Evolutionary conservation across 257 asterid species (phyloP), one percentile per base, ranked within the genome.

Genomic region (Penstemon barbatus): DNA sequence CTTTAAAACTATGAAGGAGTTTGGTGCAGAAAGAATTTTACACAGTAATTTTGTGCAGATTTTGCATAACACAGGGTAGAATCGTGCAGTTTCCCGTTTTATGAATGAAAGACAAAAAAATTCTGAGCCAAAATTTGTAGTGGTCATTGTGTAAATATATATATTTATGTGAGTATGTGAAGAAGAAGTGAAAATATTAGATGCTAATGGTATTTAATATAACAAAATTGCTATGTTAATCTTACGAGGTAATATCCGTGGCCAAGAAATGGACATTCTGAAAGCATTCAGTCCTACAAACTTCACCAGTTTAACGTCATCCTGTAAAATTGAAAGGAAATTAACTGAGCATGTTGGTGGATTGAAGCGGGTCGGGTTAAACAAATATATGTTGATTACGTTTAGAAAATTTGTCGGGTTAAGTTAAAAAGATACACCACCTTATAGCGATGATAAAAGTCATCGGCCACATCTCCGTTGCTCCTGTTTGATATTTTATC

Each of bases 201-300:
- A 11, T 19, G 4, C 12, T 7, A 18, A 2, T 8, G 2, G 5
- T 6, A 3, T 56, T 8, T 19, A 15, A 5, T 25, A 25, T 37
- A n/a, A 37, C 11, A 36, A 38, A 13, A 19, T 19, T 25, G 8
- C 11, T 7, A 13, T 7, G 11, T 8, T 10, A 1, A 11, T 33
- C 82, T 66, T 83, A 89, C 96, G 48, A 6, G 96, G 95, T 68
- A 89, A 74, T 43, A 89, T 33, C 43, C 92, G 75, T 5, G 96
- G 7, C 95, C 95, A 87, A 3, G 95, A 81, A 71, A 89, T 89
- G 11, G 96, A 89, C 58, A 89, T 51, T 67, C 96, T 71, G 75
- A 88, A 86, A 39, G 77, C 81, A 55, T 79, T 74, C 49, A 82
- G 7, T 59, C 87, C 86, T 3, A 81, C 13, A 9, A 40, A 58